Base-by-base conservation (phyloP, 805 yeast genomes). In the Starmerella khaoyaiensis region DNA sequence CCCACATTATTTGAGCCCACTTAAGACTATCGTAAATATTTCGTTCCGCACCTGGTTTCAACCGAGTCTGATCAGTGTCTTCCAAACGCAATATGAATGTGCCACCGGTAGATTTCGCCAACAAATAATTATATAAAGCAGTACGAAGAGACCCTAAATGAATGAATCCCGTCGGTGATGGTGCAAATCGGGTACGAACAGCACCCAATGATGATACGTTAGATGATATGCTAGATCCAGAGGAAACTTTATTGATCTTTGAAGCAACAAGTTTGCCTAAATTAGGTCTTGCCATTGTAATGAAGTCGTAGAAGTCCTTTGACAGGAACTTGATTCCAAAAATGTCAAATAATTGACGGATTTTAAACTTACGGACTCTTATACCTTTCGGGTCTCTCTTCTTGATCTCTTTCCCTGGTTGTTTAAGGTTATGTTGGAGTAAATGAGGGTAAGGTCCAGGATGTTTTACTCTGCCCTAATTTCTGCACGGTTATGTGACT, bases 81-180 rank as follows among this genome's bases (percentile, higher is more conserved):
- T 90, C 99, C 15, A 90, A 56, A 30, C 99, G 64, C 12, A 90
- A 56, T 3, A 90, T 43, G 51, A 90, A 90, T 49, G 72, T 69
- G 0, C 98, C 98, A 0, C 72, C 71, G 0, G 94, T 82, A 37
- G 70, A 65, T 49, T 65, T 72, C 0, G 98, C 97, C 12, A 81
- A 60, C 14, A 90, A 57, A 51, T 76, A 90, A 57, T 90, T 90
- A 59, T 83, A 90, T 15, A 90, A 58, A 0, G 97, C 97, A 0
- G 99, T 90, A 55, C 99, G 63, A 31, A 90, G 55, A 0, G 96
- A 86, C 0, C 99, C 99, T 41, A 90, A 56, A 55, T 90, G 99
- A n/a, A 90, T 64, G 44, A 72, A 72, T 0, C 99, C 99, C 0
- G 99, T 90, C 1, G 99, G 99, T 2, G 96, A 84, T 0, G 99